A percentile compares a stretch with the other conserved stretches of the same genome.
phyloP scores from a whole-genome alignment of 1,284 basidiomycete species.

The Xerocomus nothofagi region DNA sequence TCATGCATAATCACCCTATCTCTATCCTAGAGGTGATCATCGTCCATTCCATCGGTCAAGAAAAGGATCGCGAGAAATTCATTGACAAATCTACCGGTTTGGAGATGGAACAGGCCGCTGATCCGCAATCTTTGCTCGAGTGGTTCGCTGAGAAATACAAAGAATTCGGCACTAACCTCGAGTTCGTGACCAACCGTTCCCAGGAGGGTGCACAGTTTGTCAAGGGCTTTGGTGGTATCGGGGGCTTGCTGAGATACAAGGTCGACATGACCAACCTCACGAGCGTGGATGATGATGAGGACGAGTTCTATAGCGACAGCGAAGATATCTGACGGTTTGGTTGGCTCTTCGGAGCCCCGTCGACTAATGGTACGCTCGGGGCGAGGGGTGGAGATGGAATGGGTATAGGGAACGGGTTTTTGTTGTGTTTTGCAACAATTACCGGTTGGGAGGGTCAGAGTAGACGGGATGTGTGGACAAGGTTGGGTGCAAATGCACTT shows the following conservation, averaged over 20 bases:
- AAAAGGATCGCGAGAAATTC: conserved; percentile 92
- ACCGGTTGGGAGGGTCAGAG: conserved; percentile 1
- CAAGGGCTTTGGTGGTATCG: conserved; percentile 98
- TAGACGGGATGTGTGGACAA: conserved; percentile 5
- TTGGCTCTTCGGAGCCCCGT: conserved; percentile 77
- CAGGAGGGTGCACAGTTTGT: conserved; percentile 99
- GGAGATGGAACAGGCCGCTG: conserved; percentile 90
- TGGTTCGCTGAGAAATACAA: conserved; percentile 99
- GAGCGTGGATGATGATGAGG: conserved; percentile 66
- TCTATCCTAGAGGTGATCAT: conserved; percentile 71
- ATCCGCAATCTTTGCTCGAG: conserved; percentile 86
- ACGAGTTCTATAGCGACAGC: conserved; percentile 70
- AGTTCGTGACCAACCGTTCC: conserved; percentile 87
- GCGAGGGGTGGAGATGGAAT: conserved; percentile 36
- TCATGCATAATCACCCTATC: neutral
- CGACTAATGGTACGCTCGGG: conserved; percentile 54
- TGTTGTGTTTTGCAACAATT: conserved; percentile 7
- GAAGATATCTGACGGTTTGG: conserved; percentile 83
- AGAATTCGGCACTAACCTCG: conserved; percentile 93
- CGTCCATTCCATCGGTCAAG: conserved; percentile 80
- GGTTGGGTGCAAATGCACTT: conserved; percentile 4
- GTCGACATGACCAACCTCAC: conserved; percentile 86
- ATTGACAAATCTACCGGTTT: conserved; percentile 90
- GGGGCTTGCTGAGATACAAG: conserved; percentile 93
- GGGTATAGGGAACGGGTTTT: conserved; percentile 2